A percentile compares a stretch with the other conserved stretches of the same genome.
Conservation (phyloP, 495 filamentous ascomycete species). For the Cenococcum geophilum region DNA sequence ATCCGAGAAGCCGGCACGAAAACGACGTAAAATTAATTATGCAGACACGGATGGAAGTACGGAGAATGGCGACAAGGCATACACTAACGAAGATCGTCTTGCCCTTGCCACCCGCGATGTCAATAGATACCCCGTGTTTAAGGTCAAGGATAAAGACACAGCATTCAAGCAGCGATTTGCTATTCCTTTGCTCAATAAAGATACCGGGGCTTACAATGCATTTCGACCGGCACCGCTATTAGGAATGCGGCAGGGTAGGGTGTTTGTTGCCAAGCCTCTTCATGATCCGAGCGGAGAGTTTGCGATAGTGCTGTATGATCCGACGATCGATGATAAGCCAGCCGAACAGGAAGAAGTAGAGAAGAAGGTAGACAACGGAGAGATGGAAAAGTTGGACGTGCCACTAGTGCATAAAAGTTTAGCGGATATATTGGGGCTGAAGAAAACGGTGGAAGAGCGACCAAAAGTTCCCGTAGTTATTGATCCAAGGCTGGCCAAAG, state of each 20-base stretch:
- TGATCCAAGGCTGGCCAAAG: conserved; percentile 84
- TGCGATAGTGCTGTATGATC: conserved; percentile 92
- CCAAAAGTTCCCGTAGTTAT: conserved; percentile 96
- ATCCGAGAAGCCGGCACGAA: conserved; percentile 79
- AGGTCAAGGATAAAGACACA: conserved; percentile 76
- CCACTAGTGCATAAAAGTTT: conserved; percentile 88
- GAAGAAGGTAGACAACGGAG: conserved; percentile 47
- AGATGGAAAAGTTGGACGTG: conserved; percentile 61
- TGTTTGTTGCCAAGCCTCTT: conserved; percentile 82
- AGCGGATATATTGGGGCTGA: conserved; percentile 91
- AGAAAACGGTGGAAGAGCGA: conserved; percentile 74
- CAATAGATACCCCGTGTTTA: conserved; percentile 86
- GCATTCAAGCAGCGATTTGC: conserved; percentile 78
- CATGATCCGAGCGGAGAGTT: conserved; percentile 96
- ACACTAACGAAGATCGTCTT: conserved; percentile 80
- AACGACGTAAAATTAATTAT: conserved; percentile 86
- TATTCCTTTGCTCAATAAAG: conserved; percentile 81
- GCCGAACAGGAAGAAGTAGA: conserved; percentile 47
- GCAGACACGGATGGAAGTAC: conserved; percentile 67
- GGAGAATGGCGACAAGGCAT: conserved; percentile 70
- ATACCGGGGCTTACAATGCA: conserved; percentile 61
- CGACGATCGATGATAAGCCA: conserved; percentile 81
- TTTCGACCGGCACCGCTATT: conserved; percentile 76
- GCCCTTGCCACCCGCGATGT: conserved; percentile 81
- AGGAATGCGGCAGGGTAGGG: conserved; percentile 74